Base-by-base conservation (phyloP, 257 asterid genomes). In the Nicotiana sylvestris region DNA sequence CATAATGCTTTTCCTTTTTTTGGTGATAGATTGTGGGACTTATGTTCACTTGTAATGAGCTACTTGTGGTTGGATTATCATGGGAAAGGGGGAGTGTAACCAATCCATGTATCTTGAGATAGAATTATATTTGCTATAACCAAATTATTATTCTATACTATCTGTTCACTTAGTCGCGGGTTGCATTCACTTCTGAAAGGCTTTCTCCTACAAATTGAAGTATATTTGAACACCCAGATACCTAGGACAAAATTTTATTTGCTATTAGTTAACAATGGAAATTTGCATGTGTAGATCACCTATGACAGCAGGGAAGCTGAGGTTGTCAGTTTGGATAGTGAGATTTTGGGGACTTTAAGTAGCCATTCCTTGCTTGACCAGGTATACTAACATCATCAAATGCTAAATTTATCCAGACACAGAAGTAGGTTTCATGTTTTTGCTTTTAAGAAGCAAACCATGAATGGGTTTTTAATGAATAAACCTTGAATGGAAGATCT, bases 261-360 rank as follows among this genome's bases (percentile, higher is more conserved):
- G 15, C 39, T 74, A 60, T 74, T 49, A 21, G 80, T 74, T 74
- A 74, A 74, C 80, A 72, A 74, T 74, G 39, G 60, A 74, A 46
- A 13, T 74, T 49, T 74, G 80, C 80, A 74, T 15, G 16, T 74
- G 80, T 80, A 87, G 86, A 60, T 86, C 67, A 87, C 85, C 66
- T 86, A 78, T 29, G 84, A 86, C 81, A 86, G 80, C 85, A 88
- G 89, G 82, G 81, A 84, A 67, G 82, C 85, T 69, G 89, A 86
- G 43, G 68, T 81, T 72, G 83, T 86, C 76, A 86, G 88, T 81
- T 86, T 89, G 88, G 88, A 87, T 77, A 43, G 83, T 62, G 85
- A 78, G 81, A 65, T 84, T 33, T 85, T 88, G 88, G 88, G 83
- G 82, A 83, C 80, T 51, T 76, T 83, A 81, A 87, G 85, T 78